Evolutionary conservation across 352 stramenopile species (phyloP), one percentile per base, ranked within the genome.

Genomic region (Phytophthora foliorum): DNA sequence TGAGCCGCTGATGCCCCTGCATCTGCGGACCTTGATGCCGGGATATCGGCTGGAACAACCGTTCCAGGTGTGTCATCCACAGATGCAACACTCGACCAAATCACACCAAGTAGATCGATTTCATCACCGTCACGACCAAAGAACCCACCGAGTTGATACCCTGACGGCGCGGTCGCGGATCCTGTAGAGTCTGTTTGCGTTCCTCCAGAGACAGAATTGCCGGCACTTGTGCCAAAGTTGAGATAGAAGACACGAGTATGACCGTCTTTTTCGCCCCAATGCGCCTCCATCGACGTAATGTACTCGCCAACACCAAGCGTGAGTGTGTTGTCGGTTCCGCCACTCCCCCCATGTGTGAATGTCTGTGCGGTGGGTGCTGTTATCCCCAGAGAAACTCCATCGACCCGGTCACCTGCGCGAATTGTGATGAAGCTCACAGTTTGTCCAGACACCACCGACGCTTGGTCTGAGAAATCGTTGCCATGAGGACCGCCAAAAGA

Each of bases 221-320:
- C 65, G 16, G 50, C 42, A 11, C 65, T 73, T 6, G 65, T 73
- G 6, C 65, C 58, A 19, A 73, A 73, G 25, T 62, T 69, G 8
- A 73, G 58, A 27, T 73, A 73, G 44, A 73, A 73, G 8, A 73
- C 21, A 2, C 65, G 58, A 7, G 65, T 73, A 27, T 73, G 65
- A 8, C 29, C 65, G 16, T 56, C 36, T 42, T 73, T 68, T 22
- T 73, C 6, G 13, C 29, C 65, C 65, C 58, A 73, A 63, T 73
- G 65, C 10, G 51, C 65, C 39, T 73, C 65, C 58, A 73, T 73
- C 4, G 58, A 73, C 4, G 58, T 73, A 46, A 73, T 69, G 17
- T 46, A 34, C n/a, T 73, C 65, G 0, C 58, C 58, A 25, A 11
- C 13, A n/a, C 32, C 65, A 41, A 73, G 58, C 4, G 58, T 59